Evolutionary conservation across 2,329 filamentous ascomycete genomes (phyloP).

Genomic region (Penicillium paneum): DNA sequence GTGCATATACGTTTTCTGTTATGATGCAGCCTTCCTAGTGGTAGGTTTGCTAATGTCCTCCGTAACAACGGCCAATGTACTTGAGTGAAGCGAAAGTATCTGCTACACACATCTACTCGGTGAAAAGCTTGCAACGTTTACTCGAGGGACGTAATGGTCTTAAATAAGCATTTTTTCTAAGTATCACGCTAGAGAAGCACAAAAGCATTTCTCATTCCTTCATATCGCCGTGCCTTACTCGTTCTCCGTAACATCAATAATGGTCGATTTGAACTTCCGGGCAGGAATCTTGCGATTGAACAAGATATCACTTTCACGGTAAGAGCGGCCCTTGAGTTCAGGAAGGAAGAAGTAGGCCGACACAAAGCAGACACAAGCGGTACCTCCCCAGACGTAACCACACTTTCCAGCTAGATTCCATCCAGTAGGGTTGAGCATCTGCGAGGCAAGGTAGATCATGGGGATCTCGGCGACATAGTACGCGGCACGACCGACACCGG

Average conservation of each 20-base stretch:
- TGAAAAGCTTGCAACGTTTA: not conserved
- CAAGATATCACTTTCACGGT: conserved; percentile 47
- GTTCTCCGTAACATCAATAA: conserved; percentile 45
- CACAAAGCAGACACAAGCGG: conserved; percentile 42
- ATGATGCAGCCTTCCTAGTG: not conserved
- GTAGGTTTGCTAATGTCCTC: not conserved
- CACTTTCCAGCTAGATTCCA: conserved; percentile 47
- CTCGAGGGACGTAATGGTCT: not conserved
- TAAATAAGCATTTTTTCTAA: not conserved
- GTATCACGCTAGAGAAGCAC: not conserved
- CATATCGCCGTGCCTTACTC: conserved; percentile 26
- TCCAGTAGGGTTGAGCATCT: conserved; percentile 41
- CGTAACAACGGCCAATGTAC: not conserved
- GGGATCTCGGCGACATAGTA: conserved; percentile 46
- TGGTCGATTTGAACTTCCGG: conserved; percentile 45
- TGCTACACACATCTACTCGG: not conserved
- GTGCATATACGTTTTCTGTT: not conserved
- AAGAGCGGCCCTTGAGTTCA: conserved; percentile 47
- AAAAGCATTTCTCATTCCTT: not conserved
- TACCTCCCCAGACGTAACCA: conserved; percentile 49
- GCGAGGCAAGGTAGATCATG: conserved; percentile 42
- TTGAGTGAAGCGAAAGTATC: not conserved
- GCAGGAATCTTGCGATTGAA: conserved; percentile 45
- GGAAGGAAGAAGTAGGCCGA: conserved; percentile 46
- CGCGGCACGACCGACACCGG: conserved; percentile 39